Conservation (phyloP, 768 basidiomycete species). For the Phlegmacium glaucopus region DNA sequence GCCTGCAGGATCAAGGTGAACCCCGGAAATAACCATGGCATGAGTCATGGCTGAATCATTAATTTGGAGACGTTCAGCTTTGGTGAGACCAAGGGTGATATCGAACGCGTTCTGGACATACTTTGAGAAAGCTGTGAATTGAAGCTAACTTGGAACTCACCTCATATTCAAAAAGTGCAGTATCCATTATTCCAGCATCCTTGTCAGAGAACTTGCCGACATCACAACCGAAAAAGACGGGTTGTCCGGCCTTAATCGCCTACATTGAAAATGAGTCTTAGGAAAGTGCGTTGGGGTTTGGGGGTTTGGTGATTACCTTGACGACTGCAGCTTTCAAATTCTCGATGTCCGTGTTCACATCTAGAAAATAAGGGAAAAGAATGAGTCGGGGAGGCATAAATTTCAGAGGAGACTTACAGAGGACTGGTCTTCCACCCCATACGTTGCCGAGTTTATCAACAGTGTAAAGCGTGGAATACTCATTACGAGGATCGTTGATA, state of each 20-base stretch:
- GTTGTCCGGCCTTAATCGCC: conserved; percentile 82
- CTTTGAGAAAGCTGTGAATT: background rate
- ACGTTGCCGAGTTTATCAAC: conserved; percentile 93
- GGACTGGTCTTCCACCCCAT: conserved; percentile 80
- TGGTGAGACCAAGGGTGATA: conserved; percentile 74
- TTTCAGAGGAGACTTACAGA: conserved; percentile 51
- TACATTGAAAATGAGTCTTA: conserved; percentile 14
- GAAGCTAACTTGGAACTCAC: conserved; percentile 28
- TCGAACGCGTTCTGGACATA: conserved; percentile 69
- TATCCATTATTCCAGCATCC: conserved; percentile 80
- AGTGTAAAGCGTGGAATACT: conserved; percentile 79
- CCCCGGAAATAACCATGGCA: conserved; percentile 92
- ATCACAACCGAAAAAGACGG: conserved; percentile 97
- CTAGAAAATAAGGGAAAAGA: conserved; percentile 35
- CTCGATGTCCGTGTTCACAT: conserved; percentile 85
- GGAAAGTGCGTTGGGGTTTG: background rate
- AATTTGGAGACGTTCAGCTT: conserved; percentile 79
- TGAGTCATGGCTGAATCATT: conserved; percentile 93
- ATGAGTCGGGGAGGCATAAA: conserved; percentile 1
- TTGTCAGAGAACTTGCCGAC: conserved; percentile 83
- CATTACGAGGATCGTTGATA: conserved; percentile 92
- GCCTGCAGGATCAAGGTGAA: conserved; percentile 75
- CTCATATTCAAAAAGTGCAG: conserved; percentile 78
- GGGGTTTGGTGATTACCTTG: conserved; percentile 35
- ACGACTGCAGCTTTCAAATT: conserved; percentile 82